phyloP scores from a whole-genome alignment of 495 filamentous ascomycete genomes.

The Aspergillus affinis region DNA sequence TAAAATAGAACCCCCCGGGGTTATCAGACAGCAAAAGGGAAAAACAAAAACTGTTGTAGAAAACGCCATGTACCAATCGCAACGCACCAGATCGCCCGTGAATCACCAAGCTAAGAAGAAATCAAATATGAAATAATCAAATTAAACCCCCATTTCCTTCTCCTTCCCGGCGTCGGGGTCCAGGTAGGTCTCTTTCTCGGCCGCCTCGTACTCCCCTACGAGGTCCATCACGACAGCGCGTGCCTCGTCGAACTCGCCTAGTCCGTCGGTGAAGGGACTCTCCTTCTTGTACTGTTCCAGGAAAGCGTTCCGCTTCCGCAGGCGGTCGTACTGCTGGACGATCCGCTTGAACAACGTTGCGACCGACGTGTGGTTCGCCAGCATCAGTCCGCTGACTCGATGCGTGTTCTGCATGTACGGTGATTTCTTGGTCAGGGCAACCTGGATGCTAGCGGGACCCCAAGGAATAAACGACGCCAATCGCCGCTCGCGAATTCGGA shows the following conservation, averaged over 20 bases:
- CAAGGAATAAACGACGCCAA: conserved; percentile 97
- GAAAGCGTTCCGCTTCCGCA: conserved; percentile 96
- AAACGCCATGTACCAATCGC: conserved; percentile 16
- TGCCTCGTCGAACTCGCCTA: conserved; percentile 96
- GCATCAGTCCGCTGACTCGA: conserved; percentile 93
- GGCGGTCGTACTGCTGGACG: conserved; percentile 81
- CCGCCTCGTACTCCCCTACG: conserved; percentile 92
- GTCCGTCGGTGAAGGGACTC: conserved; percentile 80
- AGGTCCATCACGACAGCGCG: conserved; percentile 83
- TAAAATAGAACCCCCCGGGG: background rate
- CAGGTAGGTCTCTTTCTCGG: conserved; percentile 84
- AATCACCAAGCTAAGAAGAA: conserved; percentile 19
- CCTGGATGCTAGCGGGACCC: conserved; percentile 98
- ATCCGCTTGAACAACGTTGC: conserved; percentile 96
- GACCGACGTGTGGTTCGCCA: conserved; percentile 97
- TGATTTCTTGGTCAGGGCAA: conserved; percentile 92
- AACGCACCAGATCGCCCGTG: conserved; percentile 20
- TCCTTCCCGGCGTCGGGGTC: conserved; percentile 62
- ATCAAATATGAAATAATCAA: conserved; percentile 9
- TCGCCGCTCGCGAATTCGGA: conserved; percentile 91
- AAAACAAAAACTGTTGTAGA: background rate
- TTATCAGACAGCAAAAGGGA: background rate
- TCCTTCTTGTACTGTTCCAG: conserved; percentile 94
- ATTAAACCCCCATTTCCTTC: conserved; percentile 37
- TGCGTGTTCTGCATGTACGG: conserved; percentile 86